Percentiles rank a stretch among this genome's conserved stretches.
Evolutionary conservation across 257 asterid species (phyloP).

Genomic region (Cordia subcordata): DNA sequence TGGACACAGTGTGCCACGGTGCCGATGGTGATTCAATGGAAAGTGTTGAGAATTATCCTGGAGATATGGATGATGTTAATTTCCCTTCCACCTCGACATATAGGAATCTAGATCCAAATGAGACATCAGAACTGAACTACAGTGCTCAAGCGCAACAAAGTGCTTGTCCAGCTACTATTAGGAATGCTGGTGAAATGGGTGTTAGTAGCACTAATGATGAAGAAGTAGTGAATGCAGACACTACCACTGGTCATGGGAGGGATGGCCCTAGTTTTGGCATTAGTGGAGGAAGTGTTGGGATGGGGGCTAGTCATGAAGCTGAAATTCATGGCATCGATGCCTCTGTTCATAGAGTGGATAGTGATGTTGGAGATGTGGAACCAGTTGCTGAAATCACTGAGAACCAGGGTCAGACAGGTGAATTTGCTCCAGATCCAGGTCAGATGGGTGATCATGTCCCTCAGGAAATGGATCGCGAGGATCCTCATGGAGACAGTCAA

Average conservation of each 20-base stretch:
- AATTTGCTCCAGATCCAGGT: slow-evolving; percentile 86
- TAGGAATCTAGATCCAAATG: slow-evolving; percentile 52
- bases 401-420: slow-evolving; percentile 85
- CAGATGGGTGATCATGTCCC: slow-evolving; percentile 96
- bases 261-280: slow-evolving; percentile 40
- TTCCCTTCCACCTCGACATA: slow-evolving; percentile 67
- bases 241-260: slow-evolving; percentile 74
- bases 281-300: slow-evolving; percentile 98
- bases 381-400: slow-evolving; percentile 86
- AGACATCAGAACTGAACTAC: slow-evolving; percentile 86
- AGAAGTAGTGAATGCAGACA: slow-evolving; percentile 56
- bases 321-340: slow-evolving; percentile 83
- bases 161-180: slow-evolving; percentile 62
- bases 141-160: slow-evolving; percentile 96
- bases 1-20: slow-evolving; percentile 79
- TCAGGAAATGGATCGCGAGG: slow-evolving; percentile 73
- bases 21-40: slow-evolving; percentile 87
- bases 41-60: slow-evolving; percentile 91
- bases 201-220: slow-evolving; percentile 96
- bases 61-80: slow-evolving; percentile 66
- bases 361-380: slow-evolving; percentile 54
- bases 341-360: slow-evolving; percentile 71
- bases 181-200: slow-evolving; percentile 87
- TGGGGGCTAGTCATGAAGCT: slow-evolving; percentile 99
- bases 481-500: too few relatives aligned